Base-by-base conservation (phyloP, 345 rosid species). In the Gossypium longicalyx region DNA sequence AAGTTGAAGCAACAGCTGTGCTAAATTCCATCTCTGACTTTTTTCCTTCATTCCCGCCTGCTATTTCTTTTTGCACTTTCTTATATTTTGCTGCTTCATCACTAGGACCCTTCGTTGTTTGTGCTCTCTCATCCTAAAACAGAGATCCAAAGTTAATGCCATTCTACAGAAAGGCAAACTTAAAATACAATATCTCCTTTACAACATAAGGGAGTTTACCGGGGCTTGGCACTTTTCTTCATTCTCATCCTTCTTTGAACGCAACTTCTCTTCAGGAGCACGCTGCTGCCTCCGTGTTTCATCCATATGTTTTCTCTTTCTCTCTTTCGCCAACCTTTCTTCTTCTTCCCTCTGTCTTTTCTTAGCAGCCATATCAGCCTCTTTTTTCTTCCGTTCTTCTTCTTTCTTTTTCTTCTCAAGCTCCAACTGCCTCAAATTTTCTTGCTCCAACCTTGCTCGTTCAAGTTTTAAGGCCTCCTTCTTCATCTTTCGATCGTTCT, bases 381-480 rank as follows among this genome's bases (percentile, higher is more conserved):
- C 91, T 67, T 88, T 91, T 83, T 83, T 91, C 93, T 85, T 95
- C 77, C 77, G 78, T 71, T 87, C 96, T 77, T 87, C 90, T 79
- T 87, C 97, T 86, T 88, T 91, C 85, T 79, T 86, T 81, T 87
- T 88, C 87, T 83, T 89, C 78, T 95, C 85, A 54, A 80, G 76
- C 81, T 91, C 92, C 75, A 85, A 75, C 72, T 86, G 90, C 82
- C 77, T 90, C 80, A 78, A 56, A 65, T 87, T 91, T 82, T 86
- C 89, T 75, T 83, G 89, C 92, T 85, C 95, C 72, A 81, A 71
- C 82, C 85, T 93, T 61, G 92, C 97, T 49, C 98, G 86, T 83
- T 90, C 93, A 76, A 86, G 77, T 81, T 87, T 91, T 83, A 87
- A 45, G 77, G 97, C 96, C 75, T 91, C 97, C 83, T 89, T 96